Conservation (phyloP, 73 alveolate species). For the Symbiodinium pilosum region DNA sequence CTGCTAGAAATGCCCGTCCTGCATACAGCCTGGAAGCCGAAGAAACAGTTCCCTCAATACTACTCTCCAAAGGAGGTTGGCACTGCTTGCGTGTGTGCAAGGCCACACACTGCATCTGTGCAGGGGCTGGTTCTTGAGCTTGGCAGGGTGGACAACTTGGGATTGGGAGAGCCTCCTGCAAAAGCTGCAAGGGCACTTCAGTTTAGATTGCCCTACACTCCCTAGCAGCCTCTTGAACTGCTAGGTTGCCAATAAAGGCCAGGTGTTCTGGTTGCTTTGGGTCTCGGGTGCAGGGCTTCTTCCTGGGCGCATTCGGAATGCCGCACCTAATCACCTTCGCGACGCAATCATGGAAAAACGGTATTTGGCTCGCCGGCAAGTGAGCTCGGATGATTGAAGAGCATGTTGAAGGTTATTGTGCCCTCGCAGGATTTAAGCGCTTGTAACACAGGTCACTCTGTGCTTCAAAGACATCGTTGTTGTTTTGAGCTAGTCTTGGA, state of each 20-base stretch:
- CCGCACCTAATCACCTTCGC: background rate
- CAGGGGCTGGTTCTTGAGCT: background rate
- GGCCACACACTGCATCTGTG: conserved; percentile 6
- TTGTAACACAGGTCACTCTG: no score
- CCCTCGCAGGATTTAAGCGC: no score
- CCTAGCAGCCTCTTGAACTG: background rate
- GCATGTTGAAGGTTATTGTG: no score
- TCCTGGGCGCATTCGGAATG: background rate
- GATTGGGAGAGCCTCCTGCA: no score
- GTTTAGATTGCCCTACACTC: no score
- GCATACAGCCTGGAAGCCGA: background rate
- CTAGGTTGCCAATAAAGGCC: background rate
- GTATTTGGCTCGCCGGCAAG: no score
- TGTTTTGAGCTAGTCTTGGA: no score
- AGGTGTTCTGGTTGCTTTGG: background rate
- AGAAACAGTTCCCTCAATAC: background rate
- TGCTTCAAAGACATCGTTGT: no score
- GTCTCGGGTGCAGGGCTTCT: background rate
- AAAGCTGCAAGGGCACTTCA: background rate
- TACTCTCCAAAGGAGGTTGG: background rate
- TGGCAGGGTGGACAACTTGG: background rate
- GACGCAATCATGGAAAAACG: no score
- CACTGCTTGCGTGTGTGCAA: background rate
- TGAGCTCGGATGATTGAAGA: no score
- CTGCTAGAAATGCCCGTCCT: background rate